Evolutionary conservation across 1,284 basidiomycete genomes (phyloP).

Genomic region (Sphaerobolus stellatus): DNA sequence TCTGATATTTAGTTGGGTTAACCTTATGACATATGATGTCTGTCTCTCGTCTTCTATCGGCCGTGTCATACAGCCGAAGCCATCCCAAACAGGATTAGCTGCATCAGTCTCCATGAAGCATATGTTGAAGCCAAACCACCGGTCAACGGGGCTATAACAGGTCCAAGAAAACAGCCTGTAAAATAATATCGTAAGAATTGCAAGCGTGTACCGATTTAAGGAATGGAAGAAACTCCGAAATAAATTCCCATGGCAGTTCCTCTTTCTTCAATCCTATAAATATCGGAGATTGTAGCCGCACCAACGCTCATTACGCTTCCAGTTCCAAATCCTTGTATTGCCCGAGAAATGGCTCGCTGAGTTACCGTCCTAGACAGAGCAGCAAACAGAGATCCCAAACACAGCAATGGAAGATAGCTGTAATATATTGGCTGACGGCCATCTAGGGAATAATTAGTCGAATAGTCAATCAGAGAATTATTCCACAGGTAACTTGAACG

Average conservation of each 20-base stretch:
- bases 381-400: slow-evolving; percentile 61
- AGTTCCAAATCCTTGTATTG: slow-evolving; percentile 50
- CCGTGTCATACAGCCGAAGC: slow-evolving; percentile 44
- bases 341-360: slow-evolving; percentile 57
- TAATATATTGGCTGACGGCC: slow-evolving; percentile 65
- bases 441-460: slow-evolving; percentile 35
- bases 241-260: slow-evolving; percentile 65
- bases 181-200: neutral
- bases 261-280: slow-evolving; percentile 59
- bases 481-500: too few species aligned
- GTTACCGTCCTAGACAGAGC: slow-evolving; percentile 46
- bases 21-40: too few species aligned
- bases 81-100: slow-evolving; percentile 51
- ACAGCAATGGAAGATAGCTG: slow-evolving; percentile 57
- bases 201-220: neutral
- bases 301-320: slow-evolving; percentile 53
- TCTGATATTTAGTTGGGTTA: too few species aligned
- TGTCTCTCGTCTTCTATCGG: too few species aligned
- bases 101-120: slow-evolving; percentile 70
- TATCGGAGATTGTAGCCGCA: slow-evolving; percentile 62
- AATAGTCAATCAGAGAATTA: neutral
- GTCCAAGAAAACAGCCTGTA: slow-evolving; percentile 34
- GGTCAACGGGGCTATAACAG: slow-evolving; percentile 34
- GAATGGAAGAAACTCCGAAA: slow-evolving; percentile 46
- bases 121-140: slow-evolving; percentile 52